A percentile compares a stretch with the other conserved stretches of the same genome.
These are phyloP conservation scores for Penicillium daleae DNA, from an alignment of 495 filamentous ascomycete genomes.

Conservation along the genomic window DNA sequence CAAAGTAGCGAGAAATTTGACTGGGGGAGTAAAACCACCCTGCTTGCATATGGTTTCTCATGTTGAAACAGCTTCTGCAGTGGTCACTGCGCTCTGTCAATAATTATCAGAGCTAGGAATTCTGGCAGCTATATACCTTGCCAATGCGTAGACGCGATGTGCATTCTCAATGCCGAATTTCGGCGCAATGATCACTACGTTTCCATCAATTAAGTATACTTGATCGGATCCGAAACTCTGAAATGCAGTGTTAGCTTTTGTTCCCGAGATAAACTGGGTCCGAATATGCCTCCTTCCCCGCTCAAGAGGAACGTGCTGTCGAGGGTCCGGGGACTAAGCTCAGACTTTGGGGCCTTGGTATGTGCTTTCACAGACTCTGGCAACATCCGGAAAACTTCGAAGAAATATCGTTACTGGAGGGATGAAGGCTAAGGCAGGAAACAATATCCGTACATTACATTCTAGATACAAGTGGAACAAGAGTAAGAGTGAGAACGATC, in stretches of 20 bases:
- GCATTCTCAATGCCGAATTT: not conserved
- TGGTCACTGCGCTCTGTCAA: not conserved
- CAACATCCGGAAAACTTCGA: no score
- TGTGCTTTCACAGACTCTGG: not conserved
- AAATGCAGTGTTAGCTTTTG: not conserved
- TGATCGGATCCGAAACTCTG: not conserved
- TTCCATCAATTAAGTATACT: not conserved
- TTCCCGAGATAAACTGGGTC: not conserved
- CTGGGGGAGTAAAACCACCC: conserved; percentile 47
- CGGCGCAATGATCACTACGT: not conserved
- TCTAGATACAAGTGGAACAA: not conserved
- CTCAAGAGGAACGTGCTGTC: conserved; percentile 2
- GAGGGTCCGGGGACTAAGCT: not conserved
- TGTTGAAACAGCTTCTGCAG: conserved; percentile 13
- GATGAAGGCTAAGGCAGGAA: not conserved
- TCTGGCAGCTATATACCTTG: not conserved
- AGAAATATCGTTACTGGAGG: not conserved
- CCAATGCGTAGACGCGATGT: not conserved
- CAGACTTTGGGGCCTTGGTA: not conserved
- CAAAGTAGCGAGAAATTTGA: conserved; percentile 40
- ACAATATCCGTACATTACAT: not conserved
- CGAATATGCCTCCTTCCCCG: not conserved
- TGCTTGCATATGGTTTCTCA: conserved; percentile 45
- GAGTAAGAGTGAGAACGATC: not conserved
- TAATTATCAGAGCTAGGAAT: not conserved